Conservation (phyloP, 2,329 filamentous ascomycete genomes). For the Epicoccum nigrum region DNA sequence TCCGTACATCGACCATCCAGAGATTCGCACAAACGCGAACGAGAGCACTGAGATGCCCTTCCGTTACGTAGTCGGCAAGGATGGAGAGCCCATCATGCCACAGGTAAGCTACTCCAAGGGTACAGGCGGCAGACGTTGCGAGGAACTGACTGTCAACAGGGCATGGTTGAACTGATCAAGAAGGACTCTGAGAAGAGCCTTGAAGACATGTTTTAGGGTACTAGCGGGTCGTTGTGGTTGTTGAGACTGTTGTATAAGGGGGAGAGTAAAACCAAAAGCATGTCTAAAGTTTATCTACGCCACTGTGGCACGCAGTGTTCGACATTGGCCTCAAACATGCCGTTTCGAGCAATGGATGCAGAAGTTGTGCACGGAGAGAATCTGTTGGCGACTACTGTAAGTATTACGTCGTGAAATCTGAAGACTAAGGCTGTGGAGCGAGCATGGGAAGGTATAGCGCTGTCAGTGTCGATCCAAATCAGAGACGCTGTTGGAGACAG, state of each 20-base stretch:
- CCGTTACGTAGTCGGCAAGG: slow-evolving; percentile 80
- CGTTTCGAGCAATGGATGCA: slow-evolving; percentile 10
- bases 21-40: slow-evolving; percentile 86
- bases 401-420: slow-evolving; percentile 7
- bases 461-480: slow-evolving; percentile 4
- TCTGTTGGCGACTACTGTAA: slow-evolving; percentile 14
- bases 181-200: slow-evolving; percentile 93
- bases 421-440: slow-evolving; percentile 1
- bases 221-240: neutral
- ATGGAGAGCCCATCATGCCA: slow-evolving; percentile 88
- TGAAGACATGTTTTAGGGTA: slow-evolving; percentile 73
- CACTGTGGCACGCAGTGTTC: slow-evolving; percentile 49
- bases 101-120: slow-evolving; percentile 66
- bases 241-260: neutral
- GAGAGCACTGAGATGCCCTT: slow-evolving; percentile 99
- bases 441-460: neutral
- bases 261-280: slow-evolving; percentile 3
- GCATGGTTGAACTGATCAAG: slow-evolving; percentile 92
- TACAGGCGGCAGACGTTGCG: neutral
- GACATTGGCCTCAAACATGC: slow-evolving; percentile 18
- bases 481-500: neutral
- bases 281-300: slow-evolving; percentile 30
- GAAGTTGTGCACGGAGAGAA: slow-evolving; percentile 11
- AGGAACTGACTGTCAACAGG: slow-evolving; percentile 58
- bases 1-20: slow-evolving; percentile 83